phyloP scores from a whole-genome alignment of 345 rosid species.

The Pelargonium nanum region DNA sequence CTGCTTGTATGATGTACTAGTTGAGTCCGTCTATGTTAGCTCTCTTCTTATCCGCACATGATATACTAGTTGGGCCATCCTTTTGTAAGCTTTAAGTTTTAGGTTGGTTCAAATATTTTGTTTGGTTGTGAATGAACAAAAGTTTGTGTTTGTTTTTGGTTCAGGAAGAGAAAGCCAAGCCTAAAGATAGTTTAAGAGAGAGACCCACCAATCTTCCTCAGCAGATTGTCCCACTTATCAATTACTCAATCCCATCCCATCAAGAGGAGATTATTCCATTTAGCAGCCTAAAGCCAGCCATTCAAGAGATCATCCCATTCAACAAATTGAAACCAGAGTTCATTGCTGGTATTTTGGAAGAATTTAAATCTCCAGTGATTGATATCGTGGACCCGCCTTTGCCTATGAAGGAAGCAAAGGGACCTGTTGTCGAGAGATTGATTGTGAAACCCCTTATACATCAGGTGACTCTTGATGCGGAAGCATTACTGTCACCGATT shows the following conservation, averaged over 20 bases:
- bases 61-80: too few species aligned
- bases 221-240: background rate
- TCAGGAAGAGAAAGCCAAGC: slow-evolving; percentile 21
- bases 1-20: too few species aligned
- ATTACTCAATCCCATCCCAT: background rate
- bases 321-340: background rate
- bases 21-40: too few species aligned
- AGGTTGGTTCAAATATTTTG: too few species aligned
- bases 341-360: background rate
- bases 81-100: too few species aligned
- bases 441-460: background rate
- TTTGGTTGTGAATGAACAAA: too few species aligned
- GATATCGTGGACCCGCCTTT: background rate
- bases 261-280: background rate
- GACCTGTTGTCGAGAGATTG: background rate
- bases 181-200: background rate
- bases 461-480: background rate
- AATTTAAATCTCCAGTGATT: background rate
- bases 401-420: background rate
- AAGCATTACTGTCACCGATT: background rate
- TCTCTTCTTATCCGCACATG: too few species aligned
- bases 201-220: background rate
- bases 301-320: background rate
- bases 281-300: background rate
- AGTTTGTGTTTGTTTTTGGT: slow-evolving; percentile 5